A percentile compares a stretch with the other conserved stretches of the same genome.
Evolutionary conservation across 2,329 filamentous ascomycete species (phyloP).

Genomic region (Colletotrichum nymphaeae): DNA sequence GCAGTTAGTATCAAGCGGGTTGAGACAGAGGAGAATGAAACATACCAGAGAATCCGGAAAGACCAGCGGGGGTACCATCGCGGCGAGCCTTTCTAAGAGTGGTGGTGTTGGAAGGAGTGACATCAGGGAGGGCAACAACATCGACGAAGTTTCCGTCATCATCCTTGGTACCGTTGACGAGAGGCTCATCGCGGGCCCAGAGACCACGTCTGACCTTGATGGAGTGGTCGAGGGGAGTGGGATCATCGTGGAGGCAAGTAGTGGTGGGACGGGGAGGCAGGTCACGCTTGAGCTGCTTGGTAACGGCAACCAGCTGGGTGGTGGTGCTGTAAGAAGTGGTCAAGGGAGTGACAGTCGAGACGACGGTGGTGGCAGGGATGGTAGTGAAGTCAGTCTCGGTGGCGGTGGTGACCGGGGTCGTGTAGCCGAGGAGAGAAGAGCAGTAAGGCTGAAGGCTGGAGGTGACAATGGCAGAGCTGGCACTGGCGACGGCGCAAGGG

Average conservation of each 20-base stretch:
- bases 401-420: background rate
- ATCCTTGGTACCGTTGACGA: background rate
- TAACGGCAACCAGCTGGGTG: background rate
- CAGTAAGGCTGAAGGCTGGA: conserved; percentile 9
- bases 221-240: background rate
- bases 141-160: background rate
- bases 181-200: background rate
- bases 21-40: background rate
- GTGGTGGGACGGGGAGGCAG: background rate
- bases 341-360: background rate
- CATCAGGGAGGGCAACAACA: background rate
- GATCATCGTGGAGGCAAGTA: background rate
- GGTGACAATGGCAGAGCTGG: background rate
- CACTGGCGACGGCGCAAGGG: background rate
- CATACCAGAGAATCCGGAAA: background rate
- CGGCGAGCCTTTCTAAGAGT: background rate
- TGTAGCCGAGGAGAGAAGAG: background rate
- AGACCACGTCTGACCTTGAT: background rate
- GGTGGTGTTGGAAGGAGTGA: background rate
- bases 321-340: background rate
- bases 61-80: background rate
- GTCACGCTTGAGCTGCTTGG: background rate
- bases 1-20: background rate
- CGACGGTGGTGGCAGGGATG: background rate
- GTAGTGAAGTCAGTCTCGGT: background rate